These are phyloP conservation scores for Boletus albobrunnescens DNA, from an alignment of 1,284 basidiomycete genomes.

Conservation along the genomic window DNA sequence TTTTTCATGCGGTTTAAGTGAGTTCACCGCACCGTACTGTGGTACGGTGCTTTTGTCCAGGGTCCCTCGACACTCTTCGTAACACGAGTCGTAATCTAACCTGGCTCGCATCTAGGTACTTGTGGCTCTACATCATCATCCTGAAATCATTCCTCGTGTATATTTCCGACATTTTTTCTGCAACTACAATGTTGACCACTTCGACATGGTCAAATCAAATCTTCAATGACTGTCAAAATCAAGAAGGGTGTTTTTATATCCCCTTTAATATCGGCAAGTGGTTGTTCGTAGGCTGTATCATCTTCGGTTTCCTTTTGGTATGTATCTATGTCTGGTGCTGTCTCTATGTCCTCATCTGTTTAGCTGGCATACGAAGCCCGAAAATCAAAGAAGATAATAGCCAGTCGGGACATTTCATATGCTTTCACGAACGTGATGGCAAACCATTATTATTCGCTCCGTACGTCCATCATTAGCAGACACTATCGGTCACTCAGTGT, in stretches of 20 bases:
- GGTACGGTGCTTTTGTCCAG: neutral
- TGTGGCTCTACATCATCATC: constrained; percentile 87
- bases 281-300: constrained; percentile 97
- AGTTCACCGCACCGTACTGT: constrained; percentile 27
- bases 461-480: constrained; percentile 45
- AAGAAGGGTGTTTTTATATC: constrained; percentile 77
- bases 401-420: constrained; percentile 93
- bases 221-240: constrained; percentile 64
- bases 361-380: constrained; percentile 87
- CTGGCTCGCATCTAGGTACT: constrained; percentile 55
- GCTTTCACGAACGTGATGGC: constrained; percentile 97
- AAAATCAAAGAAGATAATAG: constrained; percentile 91
- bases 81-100: constrained; percentile 8
- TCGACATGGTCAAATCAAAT: constrained; percentile 88
- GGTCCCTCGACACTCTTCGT: neutral
- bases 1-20: constrained; percentile 85
- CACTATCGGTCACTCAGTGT: neutral
- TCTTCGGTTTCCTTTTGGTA: constrained; percentile 92
- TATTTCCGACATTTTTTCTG: constrained; percentile 96
- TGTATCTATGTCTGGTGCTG: constrained; percentile 28
- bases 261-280: constrained; percentile 89
- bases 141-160: constrained; percentile 96
- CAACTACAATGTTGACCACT: constrained; percentile 93
- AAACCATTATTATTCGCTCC: constrained; percentile 90
- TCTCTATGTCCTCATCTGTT: constrained; percentile 3